Evolutionary conservation across 331 rosid genomes (phyloP).

Genomic region (Rhamnella rubrinervis): DNA sequence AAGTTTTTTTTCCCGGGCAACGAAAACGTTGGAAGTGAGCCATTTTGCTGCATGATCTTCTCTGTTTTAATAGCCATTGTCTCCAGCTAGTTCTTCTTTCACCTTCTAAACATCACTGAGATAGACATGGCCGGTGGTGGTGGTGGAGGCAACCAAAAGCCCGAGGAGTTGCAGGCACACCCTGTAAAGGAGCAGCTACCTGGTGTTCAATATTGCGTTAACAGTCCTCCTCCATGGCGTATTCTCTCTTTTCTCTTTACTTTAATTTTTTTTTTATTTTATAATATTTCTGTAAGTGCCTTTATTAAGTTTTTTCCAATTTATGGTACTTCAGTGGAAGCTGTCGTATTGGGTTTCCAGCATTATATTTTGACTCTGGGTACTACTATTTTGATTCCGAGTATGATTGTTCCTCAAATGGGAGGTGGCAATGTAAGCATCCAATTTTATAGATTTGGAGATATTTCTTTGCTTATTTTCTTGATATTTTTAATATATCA

Average conservation of each 20-base stretch:
- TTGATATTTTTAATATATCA: neutral
- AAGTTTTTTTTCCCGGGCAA: slow-evolving; percentile 4
- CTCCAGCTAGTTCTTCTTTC: slow-evolving; percentile 2
- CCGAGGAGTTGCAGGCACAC: slow-evolving; percentile 51
- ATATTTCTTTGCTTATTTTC: neutral
- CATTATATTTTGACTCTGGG: slow-evolving; percentile 81
- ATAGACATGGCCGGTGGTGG: slow-evolving; percentile 19
- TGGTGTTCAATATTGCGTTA: slow-evolving; percentile 69
- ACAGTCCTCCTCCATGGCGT: slow-evolving; percentile 90
- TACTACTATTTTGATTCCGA: slow-evolving; percentile 62
- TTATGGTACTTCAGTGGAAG: slow-evolving; percentile 58
- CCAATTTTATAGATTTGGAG: neutral
- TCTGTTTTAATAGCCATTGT: neutral
- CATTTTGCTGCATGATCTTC: neutral
- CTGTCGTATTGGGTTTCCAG: slow-evolving; percentile 74
- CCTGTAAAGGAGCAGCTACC: slow-evolving; percentile 74
- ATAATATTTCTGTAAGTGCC: neutral
- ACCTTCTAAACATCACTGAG: neutral
- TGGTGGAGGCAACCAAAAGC: neutral
- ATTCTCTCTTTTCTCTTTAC: neutral
- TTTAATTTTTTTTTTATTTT: neutral
- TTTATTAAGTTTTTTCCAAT: neutral
- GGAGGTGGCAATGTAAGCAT: slow-evolving; percentile 72
- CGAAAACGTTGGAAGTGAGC: neutral
- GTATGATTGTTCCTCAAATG: slow-evolving; percentile 78